These are phyloP conservation scores for Colletotrichum graminicola DNA, from an alignment of 2,329 filamentous ascomycete species.

Conservation along the genomic window DNA sequence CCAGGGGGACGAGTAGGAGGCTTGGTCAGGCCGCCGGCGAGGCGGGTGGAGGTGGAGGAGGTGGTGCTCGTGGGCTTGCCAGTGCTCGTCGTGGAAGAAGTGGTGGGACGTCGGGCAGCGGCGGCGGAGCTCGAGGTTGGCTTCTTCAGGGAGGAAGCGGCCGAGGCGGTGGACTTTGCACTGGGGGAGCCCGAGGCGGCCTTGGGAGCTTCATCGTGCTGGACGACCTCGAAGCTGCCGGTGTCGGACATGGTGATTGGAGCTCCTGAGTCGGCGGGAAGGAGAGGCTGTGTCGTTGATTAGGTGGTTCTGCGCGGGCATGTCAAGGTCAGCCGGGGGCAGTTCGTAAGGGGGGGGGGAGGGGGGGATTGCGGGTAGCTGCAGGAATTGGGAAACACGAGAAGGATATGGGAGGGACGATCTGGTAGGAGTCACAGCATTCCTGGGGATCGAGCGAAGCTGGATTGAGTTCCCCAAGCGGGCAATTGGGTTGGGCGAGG, in stretches of 20 bases:
- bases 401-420: not conserved
- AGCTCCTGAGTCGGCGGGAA: conserved; percentile 23
- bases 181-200: conserved; percentile 50
- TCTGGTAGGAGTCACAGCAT: conserved; percentile 20
- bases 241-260: conserved; percentile 59
- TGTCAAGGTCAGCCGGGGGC: conserved; percentile 23
- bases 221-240: conserved; percentile 60
- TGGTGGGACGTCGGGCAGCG: conserved; percentile 52
- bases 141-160: conserved; percentile 53
- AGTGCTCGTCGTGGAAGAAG: conserved; percentile 49
- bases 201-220: conserved; percentile 56
- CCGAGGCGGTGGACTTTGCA: conserved; percentile 48
- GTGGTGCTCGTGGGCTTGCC: conserved; percentile 49
- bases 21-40: conserved; percentile 59
- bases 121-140: conserved; percentile 44
- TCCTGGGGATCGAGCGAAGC: conserved; percentile 14
- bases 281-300: conserved; percentile 17
- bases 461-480: conserved; percentile 20
- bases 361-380: conserved; percentile 20
- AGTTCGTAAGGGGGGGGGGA: not conserved
- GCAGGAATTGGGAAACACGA: conserved; percentile 29
- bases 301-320: conserved; percentile 21
- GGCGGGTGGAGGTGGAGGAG: conserved; percentile 50
- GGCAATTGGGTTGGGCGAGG: conserved; percentile 23
- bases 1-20: conserved; percentile 62